phyloP scores from a whole-genome alignment of 2,329 filamentous ascomycete genomes.

The Oidium heveae region DNA sequence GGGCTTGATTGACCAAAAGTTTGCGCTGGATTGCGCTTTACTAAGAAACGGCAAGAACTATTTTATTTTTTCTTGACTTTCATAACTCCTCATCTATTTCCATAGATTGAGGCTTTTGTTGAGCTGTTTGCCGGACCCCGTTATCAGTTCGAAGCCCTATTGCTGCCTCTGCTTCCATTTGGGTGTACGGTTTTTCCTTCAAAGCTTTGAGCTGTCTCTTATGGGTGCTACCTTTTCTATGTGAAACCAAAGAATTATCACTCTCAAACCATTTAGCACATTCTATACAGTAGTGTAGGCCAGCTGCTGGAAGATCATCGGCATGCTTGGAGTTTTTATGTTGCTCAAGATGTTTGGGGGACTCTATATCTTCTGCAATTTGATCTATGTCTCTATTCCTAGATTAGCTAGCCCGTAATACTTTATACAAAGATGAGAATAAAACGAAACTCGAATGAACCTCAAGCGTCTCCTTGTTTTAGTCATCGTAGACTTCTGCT shows the following conservation, averaged over 20 bases:
- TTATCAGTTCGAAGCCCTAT: constrained; percentile 49
- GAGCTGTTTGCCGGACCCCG: constrained; percentile 18
- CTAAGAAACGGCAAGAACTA: no score
- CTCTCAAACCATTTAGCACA: constrained; percentile 95
- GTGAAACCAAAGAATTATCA: constrained; percentile 46
- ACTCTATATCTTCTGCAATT: constrained; percentile 58
- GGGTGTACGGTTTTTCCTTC: constrained; percentile 62
- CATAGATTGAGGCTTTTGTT: constrained; percentile 13
- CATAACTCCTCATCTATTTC: no score
- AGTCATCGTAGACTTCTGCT: no score
- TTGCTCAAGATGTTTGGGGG: constrained; percentile 53
- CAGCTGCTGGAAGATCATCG: constrained; percentile 74
- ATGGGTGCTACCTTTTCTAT: constrained; percentile 75
- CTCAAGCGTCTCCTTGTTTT: constrained; percentile 42
- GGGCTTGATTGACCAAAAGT: no score
- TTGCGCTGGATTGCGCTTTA: neutral
- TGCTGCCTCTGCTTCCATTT: constrained; percentile 65
- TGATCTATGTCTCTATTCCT: constrained; percentile 67
- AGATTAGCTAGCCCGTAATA: neutral
- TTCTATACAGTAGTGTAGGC: constrained; percentile 67
- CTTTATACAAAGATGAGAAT: neutral
- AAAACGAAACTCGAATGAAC: constrained; percentile 18
- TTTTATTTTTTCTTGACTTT: no score
- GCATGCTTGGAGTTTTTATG: constrained; percentile 54
- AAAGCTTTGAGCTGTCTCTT: constrained; percentile 69